Evolutionary conservation across 2,329 filamentous ascomycete genomes (phyloP).

Genomic region (Phialemonium atrogriseum): DNA sequence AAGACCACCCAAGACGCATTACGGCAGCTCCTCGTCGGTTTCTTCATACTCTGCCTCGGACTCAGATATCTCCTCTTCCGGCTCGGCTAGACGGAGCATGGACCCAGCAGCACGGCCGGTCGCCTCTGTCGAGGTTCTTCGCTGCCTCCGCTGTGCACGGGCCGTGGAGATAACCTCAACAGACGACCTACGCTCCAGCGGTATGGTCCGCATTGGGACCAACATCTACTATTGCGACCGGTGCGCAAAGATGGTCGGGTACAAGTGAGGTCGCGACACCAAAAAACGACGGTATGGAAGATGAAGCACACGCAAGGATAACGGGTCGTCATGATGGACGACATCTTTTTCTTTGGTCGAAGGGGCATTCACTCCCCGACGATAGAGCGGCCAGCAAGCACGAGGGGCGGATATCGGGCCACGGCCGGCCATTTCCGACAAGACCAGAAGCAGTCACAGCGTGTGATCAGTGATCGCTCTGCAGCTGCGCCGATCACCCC

Average conservation of each 20-base stretch:
- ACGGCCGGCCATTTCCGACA: too few relatives aligned
- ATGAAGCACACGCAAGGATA: constrained; percentile 4
- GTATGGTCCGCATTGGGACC: constrained; percentile 57
- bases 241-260: constrained; percentile 56
- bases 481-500: too few relatives aligned
- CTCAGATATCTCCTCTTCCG: constrained; percentile 31
- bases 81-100: constrained; percentile 35
- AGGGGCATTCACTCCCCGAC: too few relatives aligned
- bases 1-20: constrained; percentile 26
- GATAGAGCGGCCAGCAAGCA: too few relatives aligned
- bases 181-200: constrained; percentile 47
- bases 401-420: too few relatives aligned
- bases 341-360: too few relatives aligned
- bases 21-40: constrained; percentile 28
- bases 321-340: too few relatives aligned
- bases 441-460: too few relatives aligned
- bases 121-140: constrained; percentile 50
- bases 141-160: constrained; percentile 54
- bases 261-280: constrained; percentile 32
- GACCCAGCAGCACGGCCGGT: constrained; percentile 35
- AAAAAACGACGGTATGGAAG: not conserved
- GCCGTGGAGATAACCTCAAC: constrained; percentile 53
- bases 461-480: too few relatives aligned
- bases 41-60: constrained; percentile 29
- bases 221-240: constrained; percentile 60